These are phyloP conservation scores for Cryptococcus sp. DNA, from an alignment of 1,284 basidiomycete species.

Conservation along the genomic window DNA sequence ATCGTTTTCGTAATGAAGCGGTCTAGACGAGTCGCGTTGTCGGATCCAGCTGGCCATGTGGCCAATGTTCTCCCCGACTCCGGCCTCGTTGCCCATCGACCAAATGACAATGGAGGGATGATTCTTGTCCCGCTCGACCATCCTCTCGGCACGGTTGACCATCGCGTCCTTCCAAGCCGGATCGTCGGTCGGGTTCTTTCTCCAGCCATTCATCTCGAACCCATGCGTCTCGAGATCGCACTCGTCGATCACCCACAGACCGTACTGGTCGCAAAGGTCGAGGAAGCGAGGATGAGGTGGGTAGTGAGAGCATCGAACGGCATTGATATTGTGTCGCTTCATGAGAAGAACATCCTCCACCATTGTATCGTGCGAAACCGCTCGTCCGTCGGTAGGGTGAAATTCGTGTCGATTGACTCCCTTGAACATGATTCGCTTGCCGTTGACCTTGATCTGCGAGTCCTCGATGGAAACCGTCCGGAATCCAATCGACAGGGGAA, in stretches of 20 bases:
- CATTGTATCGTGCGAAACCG: constrained; percentile 15
- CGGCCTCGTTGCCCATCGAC: constrained; percentile 24
- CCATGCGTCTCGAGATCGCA: constrained; percentile 26
- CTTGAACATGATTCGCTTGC: constrained; percentile 15
- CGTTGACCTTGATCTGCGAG: constrained; percentile 21
- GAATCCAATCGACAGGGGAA: constrained; percentile 19
- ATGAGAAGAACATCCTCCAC: constrained; percentile 19
- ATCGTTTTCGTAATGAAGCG: constrained; percentile 25
- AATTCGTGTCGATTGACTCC: constrained; percentile 28
- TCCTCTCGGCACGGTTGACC: constrained; percentile 15
- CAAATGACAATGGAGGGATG: constrained; percentile 23
- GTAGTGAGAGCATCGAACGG: constrained; percentile 22
- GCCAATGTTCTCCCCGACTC: constrained; percentile 17
- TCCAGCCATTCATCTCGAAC: constrained; percentile 15
- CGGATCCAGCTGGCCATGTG: constrained; percentile 15
- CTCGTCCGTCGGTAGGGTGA: constrained; percentile 15
- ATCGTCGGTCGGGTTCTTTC: constrained; percentile 10
- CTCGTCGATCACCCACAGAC: constrained; percentile 29
- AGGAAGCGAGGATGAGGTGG: constrained; percentile 23
- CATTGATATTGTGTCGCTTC: constrained; percentile 27
- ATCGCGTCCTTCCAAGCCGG: constrained; percentile 11
- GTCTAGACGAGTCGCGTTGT: constrained; percentile 13
- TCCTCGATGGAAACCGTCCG: constrained; percentile 16
- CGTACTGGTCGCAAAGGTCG: constrained; percentile 21
- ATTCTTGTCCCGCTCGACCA: constrained; percentile 28